phyloP scores from a whole-genome alignment of 202 grass and related monocot species.

The Panicum virgatum region DNA sequence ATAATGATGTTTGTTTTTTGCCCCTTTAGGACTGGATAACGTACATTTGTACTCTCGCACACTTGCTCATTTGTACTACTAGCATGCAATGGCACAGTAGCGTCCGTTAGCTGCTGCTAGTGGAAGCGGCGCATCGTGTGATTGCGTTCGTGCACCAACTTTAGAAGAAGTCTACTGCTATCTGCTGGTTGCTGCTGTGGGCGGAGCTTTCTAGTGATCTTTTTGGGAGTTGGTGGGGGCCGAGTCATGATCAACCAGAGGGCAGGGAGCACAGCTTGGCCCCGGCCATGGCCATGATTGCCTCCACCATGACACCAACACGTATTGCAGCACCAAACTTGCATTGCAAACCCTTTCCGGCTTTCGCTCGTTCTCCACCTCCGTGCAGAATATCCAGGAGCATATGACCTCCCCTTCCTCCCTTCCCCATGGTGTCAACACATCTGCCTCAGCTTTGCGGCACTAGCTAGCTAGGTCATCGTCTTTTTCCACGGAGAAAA shows the following conservation, averaged over 20 bases:
- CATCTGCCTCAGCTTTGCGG: neutral
- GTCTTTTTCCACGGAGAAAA: neutral
- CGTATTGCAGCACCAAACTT: neutral
- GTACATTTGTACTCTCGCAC: neutral
- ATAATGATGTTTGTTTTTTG: too few species aligned
- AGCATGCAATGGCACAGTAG: too few species aligned
- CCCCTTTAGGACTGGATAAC: neutral
- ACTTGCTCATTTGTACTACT: neutral
- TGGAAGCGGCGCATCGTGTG: slow-evolving; percentile 38
- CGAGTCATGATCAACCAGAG: slow-evolving; percentile 32
- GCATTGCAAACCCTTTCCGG: neutral
- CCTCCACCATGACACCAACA: slow-evolving; percentile 25
- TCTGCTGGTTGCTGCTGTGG: neutral
- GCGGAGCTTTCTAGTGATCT: too few species aligned
- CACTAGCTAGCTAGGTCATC: neutral
- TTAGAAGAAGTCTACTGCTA: neutral
- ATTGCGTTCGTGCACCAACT: neutral
- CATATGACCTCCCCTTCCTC: slow-evolving; percentile 11
- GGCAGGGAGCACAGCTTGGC: neutral
- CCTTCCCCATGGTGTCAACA: neutral
- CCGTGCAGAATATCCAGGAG: slow-evolving; percentile 39
- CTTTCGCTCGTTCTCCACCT: neutral
- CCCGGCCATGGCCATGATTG: slow-evolving; percentile 3
- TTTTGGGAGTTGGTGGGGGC: slow-evolving; percentile 19
- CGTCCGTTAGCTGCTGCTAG: neutral